A percentile compares a stretch with the other conserved stretches of the same genome.
Evolutionary conservation across 2,329 filamentous ascomycete species (phyloP).

Genomic region (Xylariaceae sp.): DNA sequence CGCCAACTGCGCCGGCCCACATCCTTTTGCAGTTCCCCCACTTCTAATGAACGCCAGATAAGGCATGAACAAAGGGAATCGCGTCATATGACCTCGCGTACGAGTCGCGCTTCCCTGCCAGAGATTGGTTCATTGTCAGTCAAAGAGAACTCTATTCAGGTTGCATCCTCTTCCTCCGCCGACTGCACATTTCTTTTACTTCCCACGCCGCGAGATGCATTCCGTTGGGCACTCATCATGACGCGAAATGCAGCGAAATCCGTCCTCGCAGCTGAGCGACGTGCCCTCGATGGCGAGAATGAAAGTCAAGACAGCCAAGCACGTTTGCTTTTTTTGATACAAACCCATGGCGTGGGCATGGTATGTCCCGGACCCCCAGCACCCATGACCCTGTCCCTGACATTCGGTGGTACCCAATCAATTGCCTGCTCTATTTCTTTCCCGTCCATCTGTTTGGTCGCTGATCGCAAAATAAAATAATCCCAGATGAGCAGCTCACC

Average conservation of each 20-base stretch:
- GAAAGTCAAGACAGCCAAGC: slow-evolving; percentile 30
- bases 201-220: too few species aligned
- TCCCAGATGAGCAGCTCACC: slow-evolving; percentile 20
- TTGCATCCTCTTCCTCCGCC: too few species aligned
- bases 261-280: slow-evolving; percentile 15
- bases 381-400: too few species aligned
- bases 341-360: slow-evolving; percentile 26
- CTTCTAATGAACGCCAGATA: slow-evolving; percentile 1
- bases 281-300: slow-evolving; percentile 18
- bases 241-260: slow-evolving; percentile 16
- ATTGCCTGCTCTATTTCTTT: too few species aligned
- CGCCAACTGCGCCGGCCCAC: too few species aligned
- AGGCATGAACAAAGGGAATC: slow-evolving; percentile 15
- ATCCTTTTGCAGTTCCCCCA: too few species aligned
- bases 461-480: slow-evolving; percentile 11
- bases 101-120: slow-evolving; percentile 14
- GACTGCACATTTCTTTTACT: too few species aligned
- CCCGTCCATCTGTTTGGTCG: background rate
- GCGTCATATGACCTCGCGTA: slow-evolving; percentile 26
- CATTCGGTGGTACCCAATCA: too few species aligned
- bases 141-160: background rate
- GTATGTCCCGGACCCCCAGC: too few species aligned
- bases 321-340: slow-evolving; percentile 19
- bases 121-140: slow-evolving; percentile 8
- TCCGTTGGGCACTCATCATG: slow-evolving; percentile 14